Conservation (phyloP, 305 asterid species). For the Fraxinus dipetala region DNA sequence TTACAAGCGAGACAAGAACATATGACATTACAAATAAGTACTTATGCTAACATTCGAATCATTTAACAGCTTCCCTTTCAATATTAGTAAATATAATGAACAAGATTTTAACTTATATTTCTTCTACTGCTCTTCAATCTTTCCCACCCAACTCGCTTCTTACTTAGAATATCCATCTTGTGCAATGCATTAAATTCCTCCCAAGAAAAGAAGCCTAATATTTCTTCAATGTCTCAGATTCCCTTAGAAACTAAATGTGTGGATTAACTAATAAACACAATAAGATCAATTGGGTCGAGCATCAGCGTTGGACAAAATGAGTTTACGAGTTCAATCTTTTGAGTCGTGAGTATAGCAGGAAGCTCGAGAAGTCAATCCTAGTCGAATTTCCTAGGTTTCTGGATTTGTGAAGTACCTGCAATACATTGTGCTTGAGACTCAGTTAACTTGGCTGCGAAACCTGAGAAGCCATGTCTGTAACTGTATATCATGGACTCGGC, state of each 20-base stretch:
- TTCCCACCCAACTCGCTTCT: background rate
- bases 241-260: background rate
- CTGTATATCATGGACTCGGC: conserved; percentile 39
- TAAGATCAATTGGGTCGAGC: background rate
- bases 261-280: background rate
- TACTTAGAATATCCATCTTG: background rate
- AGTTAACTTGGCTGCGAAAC: conserved; percentile 46
- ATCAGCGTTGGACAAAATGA: background rate
- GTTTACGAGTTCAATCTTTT: background rate
- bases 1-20: background rate
- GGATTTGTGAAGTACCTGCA: conserved; percentile 20
- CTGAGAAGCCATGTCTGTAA: conserved; percentile 46
- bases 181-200: background rate
- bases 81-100: background rate
- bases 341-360: background rate
- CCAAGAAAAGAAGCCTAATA: background rate
- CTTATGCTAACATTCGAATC: background rate
- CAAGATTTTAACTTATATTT: background rate
- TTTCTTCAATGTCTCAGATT: background rate
- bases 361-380: background rate
- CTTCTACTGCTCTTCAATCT: background rate
- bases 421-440: conserved; percentile 30
- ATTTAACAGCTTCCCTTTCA: background rate
- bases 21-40: background rate
- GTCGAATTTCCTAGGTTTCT: background rate